These are phyloP conservation scores for Pseudogymnoascus sp. DNA, from an alignment of 2,329 filamentous ascomycete species.

Conservation along the genomic window DNA sequence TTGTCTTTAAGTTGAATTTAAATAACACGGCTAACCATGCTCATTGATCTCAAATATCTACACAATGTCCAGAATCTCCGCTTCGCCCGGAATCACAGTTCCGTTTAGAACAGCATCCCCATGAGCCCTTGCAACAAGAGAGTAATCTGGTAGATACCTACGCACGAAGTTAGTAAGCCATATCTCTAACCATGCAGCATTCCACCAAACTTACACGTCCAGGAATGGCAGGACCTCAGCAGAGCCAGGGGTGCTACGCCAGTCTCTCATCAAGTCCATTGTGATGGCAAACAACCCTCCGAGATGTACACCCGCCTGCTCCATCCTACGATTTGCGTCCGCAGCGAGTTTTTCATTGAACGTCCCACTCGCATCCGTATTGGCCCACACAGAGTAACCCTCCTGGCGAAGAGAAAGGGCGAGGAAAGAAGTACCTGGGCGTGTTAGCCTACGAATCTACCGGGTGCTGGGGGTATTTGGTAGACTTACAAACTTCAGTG, in stretches of 20 bases:
- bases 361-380: slow-evolving; percentile 64
- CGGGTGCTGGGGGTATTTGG: neutral
- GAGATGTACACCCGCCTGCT: slow-evolving; percentile 54
- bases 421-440: slow-evolving; percentile 58
- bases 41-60: neutral
- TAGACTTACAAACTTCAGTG: slow-evolving; percentile 59
- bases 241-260: slow-evolving; percentile 37
- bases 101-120: slow-evolving; percentile 54
- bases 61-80: slow-evolving; percentile 13
- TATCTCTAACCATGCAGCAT: neutral
- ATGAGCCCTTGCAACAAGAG: slow-evolving; percentile 55
- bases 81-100: slow-evolving; percentile 50
- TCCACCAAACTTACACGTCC: slow-evolving; percentile 37
- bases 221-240: slow-evolving; percentile 55
- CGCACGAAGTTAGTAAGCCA: slow-evolving; percentile 8
- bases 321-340: slow-evolving; percentile 61
- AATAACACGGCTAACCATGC: neutral
- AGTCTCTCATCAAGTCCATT: slow-evolving; percentile 27
- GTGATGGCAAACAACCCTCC: slow-evolving; percentile 26
- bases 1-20: neutral
- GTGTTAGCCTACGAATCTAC: neutral
- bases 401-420: slow-evolving; percentile 63
- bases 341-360: slow-evolving; percentile 53
- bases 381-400: slow-evolving; percentile 68
- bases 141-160: slow-evolving; percentile 56